Percentiles rank a stretch among this genome's conserved stretches.
phyloP scores from a whole-genome alignment of 2,329 filamentous ascomycete genomes.

The Calcarisporium arbuscula region DNA sequence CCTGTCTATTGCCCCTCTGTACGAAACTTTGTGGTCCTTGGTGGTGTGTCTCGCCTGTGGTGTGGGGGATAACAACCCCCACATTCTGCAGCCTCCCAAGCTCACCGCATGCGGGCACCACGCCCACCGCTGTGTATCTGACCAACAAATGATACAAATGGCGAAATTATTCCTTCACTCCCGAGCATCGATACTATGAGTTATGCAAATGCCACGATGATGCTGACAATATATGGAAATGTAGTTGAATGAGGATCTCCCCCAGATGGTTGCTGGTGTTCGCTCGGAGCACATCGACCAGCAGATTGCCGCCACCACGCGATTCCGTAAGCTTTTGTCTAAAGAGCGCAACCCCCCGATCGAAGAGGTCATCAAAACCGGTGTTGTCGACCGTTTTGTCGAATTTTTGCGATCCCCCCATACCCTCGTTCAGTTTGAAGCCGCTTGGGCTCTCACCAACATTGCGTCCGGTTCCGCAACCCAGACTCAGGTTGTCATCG shows the following conservation, averaged over 20 bases:
- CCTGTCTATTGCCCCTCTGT: slow-evolving; percentile 5
- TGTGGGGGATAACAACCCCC: slow-evolving; percentile 30
- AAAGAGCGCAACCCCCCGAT: slow-evolving; percentile 99
- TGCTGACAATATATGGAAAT: slow-evolving; percentile 4
- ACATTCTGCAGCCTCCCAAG: slow-evolving; percentile 20
- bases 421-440: slow-evolving; percentile 97
- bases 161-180: no score
- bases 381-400: slow-evolving; percentile 94
- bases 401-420: slow-evolving; percentile 97
- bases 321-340: slow-evolving; percentile 94
- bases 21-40: slow-evolving; percentile 2
- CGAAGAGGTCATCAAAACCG: slow-evolving; percentile 98
- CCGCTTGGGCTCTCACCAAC: slow-evolving; percentile 98
- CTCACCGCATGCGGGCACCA: no score
- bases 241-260: slow-evolving; percentile 94
- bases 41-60: slow-evolving; percentile 14
- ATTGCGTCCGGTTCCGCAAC: slow-evolving; percentile 95
- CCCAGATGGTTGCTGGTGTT: slow-evolving; percentile 94
- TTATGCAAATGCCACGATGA: slow-evolving; percentile 15
- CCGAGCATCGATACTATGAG: no score
- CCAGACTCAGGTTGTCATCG: slow-evolving; percentile 98
- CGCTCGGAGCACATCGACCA: slow-evolving; percentile 98
- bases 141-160: no score
- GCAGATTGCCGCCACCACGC: slow-evolving; percentile 95
- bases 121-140: no score